Conservation (phyloP, 2,329 filamentous ascomycete genomes). For the Chaetothyriales sp. region DNA sequence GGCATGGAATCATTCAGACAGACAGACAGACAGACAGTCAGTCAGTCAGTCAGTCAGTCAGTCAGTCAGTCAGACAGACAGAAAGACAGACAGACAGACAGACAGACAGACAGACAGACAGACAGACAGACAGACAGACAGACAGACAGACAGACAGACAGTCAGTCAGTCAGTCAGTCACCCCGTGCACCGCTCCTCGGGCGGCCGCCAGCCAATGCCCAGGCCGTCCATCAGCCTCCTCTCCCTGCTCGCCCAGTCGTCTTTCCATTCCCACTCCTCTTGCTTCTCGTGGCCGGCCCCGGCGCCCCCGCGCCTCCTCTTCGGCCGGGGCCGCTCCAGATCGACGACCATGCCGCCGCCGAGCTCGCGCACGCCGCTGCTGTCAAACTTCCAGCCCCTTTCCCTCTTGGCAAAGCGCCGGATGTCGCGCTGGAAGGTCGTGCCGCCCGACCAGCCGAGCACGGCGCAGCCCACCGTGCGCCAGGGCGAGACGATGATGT, state of each 20-base stretch:
- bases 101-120: too few relatives aligned
- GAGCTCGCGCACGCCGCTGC: constrained; percentile 64
- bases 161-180: too few relatives aligned
- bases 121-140: too few relatives aligned
- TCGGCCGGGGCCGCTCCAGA: constrained; percentile 37
- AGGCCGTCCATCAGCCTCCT: constrained; percentile 65
- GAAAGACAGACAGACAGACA: too few relatives aligned
- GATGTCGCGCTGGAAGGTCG: constrained; percentile 79
- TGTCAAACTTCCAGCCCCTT: constrained; percentile 74
- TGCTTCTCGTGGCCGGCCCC: constrained; percentile 64
- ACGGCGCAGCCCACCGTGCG: constrained; percentile 78
- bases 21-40: too few relatives aligned
- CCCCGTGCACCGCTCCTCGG: constrained; percentile 55
- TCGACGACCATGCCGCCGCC: constrained; percentile 55
- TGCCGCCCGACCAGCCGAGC: constrained; percentile 76
- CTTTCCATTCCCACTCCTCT: constrained; percentile 39
- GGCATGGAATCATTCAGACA: too few relatives aligned
- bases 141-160: too few relatives aligned
- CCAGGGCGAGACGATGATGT: constrained; percentile 86
- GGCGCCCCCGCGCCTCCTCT: constrained; percentile 34
- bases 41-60: too few relatives aligned
- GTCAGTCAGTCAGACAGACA: too few relatives aligned
- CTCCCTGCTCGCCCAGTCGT: constrained; percentile 58
- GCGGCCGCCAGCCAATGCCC: constrained; percentile 52
- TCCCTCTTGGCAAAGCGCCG: constrained; percentile 62